A percentile compares a stretch with the other conserved stretches of the same genome.
phyloP scores from a whole-genome alignment of 2,329 filamentous ascomycete genomes.

The Fusarium siculi region DNA sequence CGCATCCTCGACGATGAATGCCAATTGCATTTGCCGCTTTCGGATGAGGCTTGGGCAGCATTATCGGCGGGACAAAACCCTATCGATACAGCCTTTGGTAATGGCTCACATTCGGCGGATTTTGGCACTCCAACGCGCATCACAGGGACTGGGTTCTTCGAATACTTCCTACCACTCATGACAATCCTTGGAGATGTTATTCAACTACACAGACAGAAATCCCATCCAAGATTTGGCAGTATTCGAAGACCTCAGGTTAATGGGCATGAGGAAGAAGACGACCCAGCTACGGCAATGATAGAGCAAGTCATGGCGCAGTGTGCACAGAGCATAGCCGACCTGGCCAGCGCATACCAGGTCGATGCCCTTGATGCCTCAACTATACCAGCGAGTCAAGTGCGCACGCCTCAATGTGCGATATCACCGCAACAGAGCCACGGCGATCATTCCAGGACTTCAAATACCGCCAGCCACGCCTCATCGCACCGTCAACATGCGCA shows the following conservation, averaged over 20 bases:
- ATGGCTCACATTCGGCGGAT: neutral
- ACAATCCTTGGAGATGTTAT: neutral
- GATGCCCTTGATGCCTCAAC: neutral
- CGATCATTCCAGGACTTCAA: neutral
- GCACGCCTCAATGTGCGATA: neutral
- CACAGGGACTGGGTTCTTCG: neutral
- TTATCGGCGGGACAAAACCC: neutral
- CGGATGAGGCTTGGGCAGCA: neutral
- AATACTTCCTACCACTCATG: neutral
- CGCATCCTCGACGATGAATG: neutral
- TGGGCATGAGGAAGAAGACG: neutral
- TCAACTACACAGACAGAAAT: neutral
- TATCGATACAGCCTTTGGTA: rapidly evolving
- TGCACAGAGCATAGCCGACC: neutral
- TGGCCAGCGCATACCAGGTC: neutral
- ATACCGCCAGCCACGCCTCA: neutral
- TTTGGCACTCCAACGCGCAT: neutral
- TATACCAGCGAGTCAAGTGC: neutral
- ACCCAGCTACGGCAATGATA: neutral
- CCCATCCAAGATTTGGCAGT: neutral
- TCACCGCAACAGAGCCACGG: neutral
- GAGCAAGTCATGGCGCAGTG: neutral
- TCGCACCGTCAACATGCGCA: neutral
- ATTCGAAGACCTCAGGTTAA: neutral
- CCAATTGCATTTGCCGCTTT: neutral